Conservation (phyloP, 2,329 filamentous ascomycete species). For the Parafenestella ontariensis region DNA sequence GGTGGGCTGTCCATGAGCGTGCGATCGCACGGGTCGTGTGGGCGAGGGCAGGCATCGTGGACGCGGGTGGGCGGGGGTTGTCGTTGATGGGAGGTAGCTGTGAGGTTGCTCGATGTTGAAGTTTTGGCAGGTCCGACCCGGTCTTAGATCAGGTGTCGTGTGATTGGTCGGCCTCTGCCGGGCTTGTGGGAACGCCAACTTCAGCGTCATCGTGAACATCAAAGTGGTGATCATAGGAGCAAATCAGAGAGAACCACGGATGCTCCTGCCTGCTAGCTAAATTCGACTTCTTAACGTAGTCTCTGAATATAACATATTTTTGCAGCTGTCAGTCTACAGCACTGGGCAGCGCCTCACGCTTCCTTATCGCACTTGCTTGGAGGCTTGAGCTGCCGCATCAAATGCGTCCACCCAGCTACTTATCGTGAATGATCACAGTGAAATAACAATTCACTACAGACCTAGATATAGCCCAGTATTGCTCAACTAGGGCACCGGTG, state of each 20-base stretch:
- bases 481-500: background rate
- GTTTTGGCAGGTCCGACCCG: constrained; percentile 23
- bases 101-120: constrained; percentile 21
- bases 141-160: constrained; percentile 5
- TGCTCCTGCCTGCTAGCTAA: no score
- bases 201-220: constrained; percentile 7
- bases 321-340: background rate
- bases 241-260: no score
- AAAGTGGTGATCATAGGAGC: background rate
- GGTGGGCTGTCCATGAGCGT: constrained; percentile 56
- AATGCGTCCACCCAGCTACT: background rate
- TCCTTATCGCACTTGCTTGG: background rate
- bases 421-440: background rate
- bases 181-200: background rate
- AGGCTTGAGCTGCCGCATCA: background rate
- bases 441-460: background rate
- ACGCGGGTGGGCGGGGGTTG: constrained; percentile 38
- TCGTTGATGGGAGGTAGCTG: constrained; percentile 26
- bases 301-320: no score
- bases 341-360: background rate
- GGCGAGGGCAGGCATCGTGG: constrained; percentile 59
- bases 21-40: constrained; percentile 55
- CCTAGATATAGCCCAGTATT: background rate
- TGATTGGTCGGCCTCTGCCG: constrained; percentile 26
- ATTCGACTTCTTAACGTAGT: no score